phyloP scores from a whole-genome alignment of 208 protist genomes.

The Entamoeba dispar region DNA sequence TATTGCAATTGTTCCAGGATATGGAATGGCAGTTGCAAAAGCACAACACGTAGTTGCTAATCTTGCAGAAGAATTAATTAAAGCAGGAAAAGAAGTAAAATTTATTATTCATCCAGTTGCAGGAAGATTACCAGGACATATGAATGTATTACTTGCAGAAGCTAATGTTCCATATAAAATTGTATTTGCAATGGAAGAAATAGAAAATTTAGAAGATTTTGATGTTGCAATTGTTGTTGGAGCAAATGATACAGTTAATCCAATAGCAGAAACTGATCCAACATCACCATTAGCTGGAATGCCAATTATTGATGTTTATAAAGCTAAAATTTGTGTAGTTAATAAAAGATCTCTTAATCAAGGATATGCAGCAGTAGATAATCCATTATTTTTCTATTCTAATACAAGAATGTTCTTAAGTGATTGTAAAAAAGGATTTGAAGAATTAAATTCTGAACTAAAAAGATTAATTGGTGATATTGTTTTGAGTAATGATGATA shows the following conservation, averaged over 20 bases:
- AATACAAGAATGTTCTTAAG: conserved; percentile 60
- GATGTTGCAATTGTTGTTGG: conserved; percentile 59
- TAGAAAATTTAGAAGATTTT: conserved; percentile 39
- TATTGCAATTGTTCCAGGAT: conserved; percentile 63
- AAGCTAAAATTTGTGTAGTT: conserved; percentile 49
- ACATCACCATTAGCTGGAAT: conserved; percentile 54
- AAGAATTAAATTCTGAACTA: conserved; percentile 28
- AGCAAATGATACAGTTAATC: conserved; percentile 69
- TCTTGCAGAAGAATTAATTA: conserved; percentile 38
- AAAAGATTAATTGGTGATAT: neutral
- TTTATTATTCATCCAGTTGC: conserved; percentile 66
- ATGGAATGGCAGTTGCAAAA: conserved; percentile 60
- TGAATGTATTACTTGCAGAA: conserved; percentile 65
- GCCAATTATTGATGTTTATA: conserved; percentile 59
- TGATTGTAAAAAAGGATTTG: conserved; percentile 47
- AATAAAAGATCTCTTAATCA: conserved; percentile 53
- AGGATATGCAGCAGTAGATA: conserved; percentile 49
- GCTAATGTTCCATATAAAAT: conserved; percentile 66
- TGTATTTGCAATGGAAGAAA: conserved; percentile 67
- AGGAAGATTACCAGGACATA: conserved; percentile 53
- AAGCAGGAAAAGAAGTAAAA: conserved; percentile 35
- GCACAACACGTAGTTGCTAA: conserved; percentile 56
- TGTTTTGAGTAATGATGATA: neutral
- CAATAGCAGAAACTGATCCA: conserved; percentile 52
- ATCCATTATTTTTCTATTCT: conserved; percentile 60